Base-by-base conservation (phyloP, 2,329 filamentous ascomycete species). In the Cadophora sp. region DNA sequence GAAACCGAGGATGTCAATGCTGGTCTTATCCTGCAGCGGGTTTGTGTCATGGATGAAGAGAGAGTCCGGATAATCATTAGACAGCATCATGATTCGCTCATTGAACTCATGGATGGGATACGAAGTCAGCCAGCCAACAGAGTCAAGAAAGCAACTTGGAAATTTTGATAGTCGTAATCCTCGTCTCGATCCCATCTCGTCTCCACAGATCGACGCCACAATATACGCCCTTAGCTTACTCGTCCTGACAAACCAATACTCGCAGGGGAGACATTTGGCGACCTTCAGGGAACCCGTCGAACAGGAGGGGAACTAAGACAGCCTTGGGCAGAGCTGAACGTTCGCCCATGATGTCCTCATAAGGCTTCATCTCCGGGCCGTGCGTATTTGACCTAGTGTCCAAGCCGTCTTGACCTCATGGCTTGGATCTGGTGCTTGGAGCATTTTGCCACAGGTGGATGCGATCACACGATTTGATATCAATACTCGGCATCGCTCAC, bases 341-440 rank as follows among this genome's bases (percentile, higher is more conserved):
- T 26, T 43, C 14, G n/a, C 3, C 31, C 34, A 59, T 26, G n/a
- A 59, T 26, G 22, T 59, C 34, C 8, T 43, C 14, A 40, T 34
- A 11, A 63, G 50, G 50, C 3, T 48, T 63, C 61, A 63, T 53
- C 61, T 51, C 61, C 61, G 61, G 46, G 61, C 61, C 48, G 61
- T 55, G 50, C 61, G 46, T 63, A 40, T 53, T 63, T 8, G 0
- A 14, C 46, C 46, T 63, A 26, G 43, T 50, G 31, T 26, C 1
- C 59, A 48, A 31, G 14, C 40, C 27, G 43, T 50, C 27, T 50
- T 31, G 37, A 29, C 40, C 16, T 27, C 26, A 46, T 27, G 37
- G 59, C 27, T 62, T 31, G 59, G 59, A 48, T 62, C 34, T 50
- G 40, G 37, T 50, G 27, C 43, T 50, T 31, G 24, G 59, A 46